These are phyloP conservation scores for Albophoma yamanashiensis DNA, from an alignment of 2,329 filamentous ascomycete species.

Conservation along the genomic window DNA sequence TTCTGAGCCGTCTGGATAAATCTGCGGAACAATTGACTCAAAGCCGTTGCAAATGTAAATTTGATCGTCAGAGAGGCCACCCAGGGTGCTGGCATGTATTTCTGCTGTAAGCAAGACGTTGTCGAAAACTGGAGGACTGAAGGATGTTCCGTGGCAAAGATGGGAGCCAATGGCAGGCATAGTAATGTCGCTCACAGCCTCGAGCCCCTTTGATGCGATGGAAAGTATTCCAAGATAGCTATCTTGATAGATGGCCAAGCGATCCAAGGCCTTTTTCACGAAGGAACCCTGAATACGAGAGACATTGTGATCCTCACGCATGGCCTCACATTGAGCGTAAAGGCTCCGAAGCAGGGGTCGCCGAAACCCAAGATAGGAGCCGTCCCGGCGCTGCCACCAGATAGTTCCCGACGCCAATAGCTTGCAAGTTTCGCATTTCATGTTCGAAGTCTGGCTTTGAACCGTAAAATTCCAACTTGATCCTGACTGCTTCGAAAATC, in stretches of 20 bases:
- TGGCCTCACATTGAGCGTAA: background rate
- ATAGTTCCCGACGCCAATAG: background rate
- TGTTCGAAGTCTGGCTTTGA: background rate
- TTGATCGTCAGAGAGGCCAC: background rate
- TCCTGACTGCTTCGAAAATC: background rate
- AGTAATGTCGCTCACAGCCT: background rate
- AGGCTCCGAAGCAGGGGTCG: background rate
- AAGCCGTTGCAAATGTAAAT: background rate
- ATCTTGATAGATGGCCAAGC: background rate
- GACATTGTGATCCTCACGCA: background rate
- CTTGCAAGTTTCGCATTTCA: background rate
- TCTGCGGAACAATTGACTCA: background rate
- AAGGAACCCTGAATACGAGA: background rate
- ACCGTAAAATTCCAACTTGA: background rate
- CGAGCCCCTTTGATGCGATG: background rate
- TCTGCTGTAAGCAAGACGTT: background rate
- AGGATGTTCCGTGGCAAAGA: background rate
- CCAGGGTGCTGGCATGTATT: background rate
- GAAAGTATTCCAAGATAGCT: conserved; percentile 1
- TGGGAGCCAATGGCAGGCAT: background rate
- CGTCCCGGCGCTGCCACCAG: background rate
- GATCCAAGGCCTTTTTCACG: background rate
- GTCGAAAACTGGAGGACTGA: background rate
- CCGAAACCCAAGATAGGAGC: background rate
- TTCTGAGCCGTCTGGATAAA: background rate